phyloP scores from a whole-genome alignment of 345 rosid species.

The Heritiera littoralis region DNA sequence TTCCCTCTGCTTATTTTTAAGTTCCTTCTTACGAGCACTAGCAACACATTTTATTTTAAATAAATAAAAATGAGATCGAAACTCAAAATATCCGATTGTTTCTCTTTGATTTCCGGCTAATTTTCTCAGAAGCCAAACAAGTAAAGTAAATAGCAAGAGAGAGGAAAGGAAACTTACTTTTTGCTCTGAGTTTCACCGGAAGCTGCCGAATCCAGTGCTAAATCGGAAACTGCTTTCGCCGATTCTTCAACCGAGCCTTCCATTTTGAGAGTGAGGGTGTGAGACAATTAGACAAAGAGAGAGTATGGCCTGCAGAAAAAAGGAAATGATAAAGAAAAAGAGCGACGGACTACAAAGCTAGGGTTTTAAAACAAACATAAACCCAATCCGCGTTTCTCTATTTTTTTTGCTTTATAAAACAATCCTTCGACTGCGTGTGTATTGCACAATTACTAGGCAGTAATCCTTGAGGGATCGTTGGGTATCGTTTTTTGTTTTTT shows the following conservation, averaged over 20 bases:
- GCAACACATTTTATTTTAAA: constrained; percentile 2
- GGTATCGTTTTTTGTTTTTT: too few species aligned
- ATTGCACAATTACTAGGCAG: too few species aligned
- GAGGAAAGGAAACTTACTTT: constrained; percentile 44
- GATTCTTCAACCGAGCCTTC: constrained; percentile 43
- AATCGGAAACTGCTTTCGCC: constrained; percentile 40
- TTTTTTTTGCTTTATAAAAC: too few species aligned
- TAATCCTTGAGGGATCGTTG: too few species aligned
- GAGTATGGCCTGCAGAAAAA: background rate
- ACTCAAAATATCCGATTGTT: background rate
- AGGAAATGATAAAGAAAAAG: background rate
- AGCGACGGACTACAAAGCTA: background rate
- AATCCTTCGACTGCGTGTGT: too few species aligned
- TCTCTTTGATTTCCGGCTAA: background rate
- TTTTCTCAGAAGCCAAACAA: background rate
- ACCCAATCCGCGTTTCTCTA: background rate
- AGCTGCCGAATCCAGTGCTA: constrained; percentile 43
- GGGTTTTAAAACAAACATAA: constrained; percentile 20
- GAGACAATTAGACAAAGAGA: too few species aligned
- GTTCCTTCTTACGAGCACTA: constrained; percentile 88
- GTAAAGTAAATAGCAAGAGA: background rate
- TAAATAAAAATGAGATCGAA: background rate
- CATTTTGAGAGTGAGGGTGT: constrained; percentile 25
- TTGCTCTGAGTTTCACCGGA: constrained; percentile 63
- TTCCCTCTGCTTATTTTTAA: constrained; percentile 71